Base-by-base conservation (phyloP, 2,329 filamentous ascomycete genomes). In the Aurifilum marmelostoma region DNA sequence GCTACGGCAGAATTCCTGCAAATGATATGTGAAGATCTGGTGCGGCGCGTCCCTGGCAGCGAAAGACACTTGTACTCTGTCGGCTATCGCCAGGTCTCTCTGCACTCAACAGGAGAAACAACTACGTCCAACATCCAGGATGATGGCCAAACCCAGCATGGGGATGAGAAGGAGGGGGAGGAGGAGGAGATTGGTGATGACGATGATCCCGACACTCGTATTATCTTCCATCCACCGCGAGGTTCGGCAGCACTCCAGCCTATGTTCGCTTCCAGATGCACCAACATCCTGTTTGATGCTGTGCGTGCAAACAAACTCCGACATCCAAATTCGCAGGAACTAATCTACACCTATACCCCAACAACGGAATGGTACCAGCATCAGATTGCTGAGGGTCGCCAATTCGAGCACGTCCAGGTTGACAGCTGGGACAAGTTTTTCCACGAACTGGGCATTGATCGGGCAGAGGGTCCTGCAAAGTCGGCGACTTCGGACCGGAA, bases 311-410 rank as follows among this genome's bases (percentile, higher is more conserved):
- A 70, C 59, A 75, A 63, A 67, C 72, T 47, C 71, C 74, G 18
- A 67, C 68, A 76, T 24, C 63, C 70, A 7, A 56, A 67, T 3
- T 73, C 73, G 24, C 69, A 61, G 6, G 67, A 59, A 1, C 80
- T 84, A 74, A 12, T 62, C 34, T 87, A 81, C 72, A 74, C 73
- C 21, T 88, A 84, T 72, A 75, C 74, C 56, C 80, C 84, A 11
- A 88, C 87, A 1, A 69, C 78, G 69, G 76, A 82, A 5, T 89
- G 87, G 87, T 89, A 88, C 71, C 72, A 73, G 3, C 77, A 82
- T 50, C 83, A 86, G 71, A 72, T 78, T 32, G 74, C 75, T 1
- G 83, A 85, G 73, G 84, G 83, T 2, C 80, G 85, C 27, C 82
- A 80, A 0, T 86, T 80, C 67, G 82, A 83, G 65, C 85, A 88